Base-by-base conservation (phyloP, 352 stramenopile genomes). In the Globisporangium perplexum region DNA sequence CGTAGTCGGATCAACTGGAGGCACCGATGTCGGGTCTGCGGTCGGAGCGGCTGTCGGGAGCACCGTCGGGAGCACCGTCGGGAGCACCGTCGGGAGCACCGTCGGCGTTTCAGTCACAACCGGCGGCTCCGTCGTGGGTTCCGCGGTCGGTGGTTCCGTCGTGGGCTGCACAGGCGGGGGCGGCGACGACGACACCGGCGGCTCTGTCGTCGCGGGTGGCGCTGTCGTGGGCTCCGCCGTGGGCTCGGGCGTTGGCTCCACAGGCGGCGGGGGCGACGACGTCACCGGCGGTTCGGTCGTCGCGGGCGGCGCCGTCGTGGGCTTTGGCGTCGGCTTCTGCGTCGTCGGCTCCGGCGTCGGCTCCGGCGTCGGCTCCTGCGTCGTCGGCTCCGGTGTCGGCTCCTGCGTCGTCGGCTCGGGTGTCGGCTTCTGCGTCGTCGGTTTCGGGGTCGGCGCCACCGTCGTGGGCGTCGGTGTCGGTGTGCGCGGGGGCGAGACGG, bases 171-270 rank as follows among this genome's bases (percentile, higher is more conserved):
- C 42, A 6, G 42, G 42, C 3, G 42, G 42, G 22, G n/a, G 15
- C 28, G 41, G 14, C 42, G 42, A n/a, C 15, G 42, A 11, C 12
- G n/a, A 11, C 3, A 47, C 20, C 39, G 42, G 42, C n/a, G 42
- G 47, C 20, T 11, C n/a, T 1, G 47, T 15, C 31, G 47, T 53
- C 10, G 45, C 38, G 53, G 22, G 55, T 6, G 50, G 17, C 17
- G 42, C 50, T 15, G 50, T 39, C 26, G 51, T 50, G 35, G 54
- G 36, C 30, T 59, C 45, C 5, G 26, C 26, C 38, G 50, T 55
- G 1, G 50, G 50, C 17, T 48, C 36, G 5, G 28, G 22, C 24
- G 44, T 49, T 3, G 44, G 44, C 44, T 33, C 44, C 23, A 36
- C 44, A 11, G 28, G 6, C n/a, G 42, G n/a, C 7, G 42, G 42